phyloP scores from a whole-genome alignment of 192 early-diverging fungal genomes.

The Funneliformis geosporum region DNA sequence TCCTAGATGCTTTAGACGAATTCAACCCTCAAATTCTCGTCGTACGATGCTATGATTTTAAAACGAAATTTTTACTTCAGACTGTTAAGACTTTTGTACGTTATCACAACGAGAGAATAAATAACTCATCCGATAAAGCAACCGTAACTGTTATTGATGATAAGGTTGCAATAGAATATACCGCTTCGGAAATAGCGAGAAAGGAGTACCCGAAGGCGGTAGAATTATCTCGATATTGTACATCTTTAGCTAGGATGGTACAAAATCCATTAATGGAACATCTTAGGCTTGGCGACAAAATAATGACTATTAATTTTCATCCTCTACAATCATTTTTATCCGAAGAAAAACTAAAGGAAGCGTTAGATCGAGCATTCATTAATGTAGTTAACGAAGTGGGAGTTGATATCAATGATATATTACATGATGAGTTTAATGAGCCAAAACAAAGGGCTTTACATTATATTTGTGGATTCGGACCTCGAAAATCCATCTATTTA shows the following conservation, averaged over 20 bases:
- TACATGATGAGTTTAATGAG: constrained; percentile 38
- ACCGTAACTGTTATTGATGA: constrained; percentile 79
- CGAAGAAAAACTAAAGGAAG: constrained; percentile 63
- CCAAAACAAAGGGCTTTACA: constrained; percentile 69
- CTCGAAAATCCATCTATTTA: constrained; percentile 85
- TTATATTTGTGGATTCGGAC: constrained; percentile 91
- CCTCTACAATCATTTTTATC: constrained; percentile 70
- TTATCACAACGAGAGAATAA: constrained; percentile 41
- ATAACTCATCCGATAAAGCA: constrained; percentile 42
- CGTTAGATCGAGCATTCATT: constrained; percentile 84
- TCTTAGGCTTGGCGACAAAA: constrained; percentile 60
- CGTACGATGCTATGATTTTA: constrained; percentile 75
- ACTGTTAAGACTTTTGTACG: constrained; percentile 59
- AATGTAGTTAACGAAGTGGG: constrained; percentile 83
- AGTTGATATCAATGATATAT: constrained; percentile 87
- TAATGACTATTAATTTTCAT: constrained; percentile 64
- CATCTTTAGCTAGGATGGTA: constrained; percentile 77
- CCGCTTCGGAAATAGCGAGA: constrained; percentile 44
- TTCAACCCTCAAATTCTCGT: constrained; percentile 76
- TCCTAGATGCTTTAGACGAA: constrained; percentile 61
- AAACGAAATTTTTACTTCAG: constrained; percentile 74
- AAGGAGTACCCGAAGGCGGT: constrained; percentile 71
- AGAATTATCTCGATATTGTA: constrained; percentile 81
- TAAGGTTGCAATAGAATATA: constrained; percentile 84
- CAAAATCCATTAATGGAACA: constrained; percentile 85